A percentile compares a stretch with the other conserved stretches of the same genome.
These are phyloP conservation scores for Kondoa subrosea DNA, from an alignment of 768 basidiomycete species.

Conservation along the genomic window DNA sequence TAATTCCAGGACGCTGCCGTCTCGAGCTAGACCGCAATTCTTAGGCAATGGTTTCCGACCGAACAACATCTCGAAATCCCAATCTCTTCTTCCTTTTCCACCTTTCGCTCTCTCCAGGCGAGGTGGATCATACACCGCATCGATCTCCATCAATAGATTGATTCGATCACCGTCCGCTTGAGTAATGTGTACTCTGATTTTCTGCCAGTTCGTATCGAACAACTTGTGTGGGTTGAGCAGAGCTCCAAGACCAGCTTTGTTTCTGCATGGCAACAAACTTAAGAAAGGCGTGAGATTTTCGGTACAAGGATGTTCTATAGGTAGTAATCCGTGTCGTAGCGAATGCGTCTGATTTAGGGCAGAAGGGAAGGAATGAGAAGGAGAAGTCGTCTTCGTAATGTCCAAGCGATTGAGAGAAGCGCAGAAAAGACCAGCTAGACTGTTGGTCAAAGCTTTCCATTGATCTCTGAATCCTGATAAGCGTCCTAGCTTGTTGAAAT, in stretches of 20 bases:
- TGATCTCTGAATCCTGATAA: conserved; percentile 38
- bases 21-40: neutral
- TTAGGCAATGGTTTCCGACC: neutral
- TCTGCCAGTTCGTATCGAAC: conserved; percentile 85
- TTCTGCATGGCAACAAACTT: conserved; percentile 84
- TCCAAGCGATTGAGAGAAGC: conserved; percentile 69
- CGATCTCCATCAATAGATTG: conserved; percentile 48
- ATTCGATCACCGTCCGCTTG: conserved; percentile 8
- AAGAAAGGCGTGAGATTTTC: conserved; percentile 94
- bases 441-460: conserved; percentile 73
- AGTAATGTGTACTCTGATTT: conserved; percentile 57
- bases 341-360: conserved; percentile 41
- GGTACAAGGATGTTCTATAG: conserved; percentile 82
- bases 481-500: neutral
- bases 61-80: neutral
- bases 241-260: conserved; percentile 61
- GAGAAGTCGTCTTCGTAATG: conserved; percentile 51
- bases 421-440: conserved; percentile 83
- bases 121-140: conserved; percentile 64
- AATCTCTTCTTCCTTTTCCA: conserved; percentile 42
- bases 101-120: conserved; percentile 23
- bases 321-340: conserved; percentile 58
- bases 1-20: neutral
- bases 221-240: conserved; percentile 69
- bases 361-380: conserved; percentile 45